phyloP scores from a whole-genome alignment of 2,329 filamentous ascomycete species.

The Aplosporella prunicola region DNA sequence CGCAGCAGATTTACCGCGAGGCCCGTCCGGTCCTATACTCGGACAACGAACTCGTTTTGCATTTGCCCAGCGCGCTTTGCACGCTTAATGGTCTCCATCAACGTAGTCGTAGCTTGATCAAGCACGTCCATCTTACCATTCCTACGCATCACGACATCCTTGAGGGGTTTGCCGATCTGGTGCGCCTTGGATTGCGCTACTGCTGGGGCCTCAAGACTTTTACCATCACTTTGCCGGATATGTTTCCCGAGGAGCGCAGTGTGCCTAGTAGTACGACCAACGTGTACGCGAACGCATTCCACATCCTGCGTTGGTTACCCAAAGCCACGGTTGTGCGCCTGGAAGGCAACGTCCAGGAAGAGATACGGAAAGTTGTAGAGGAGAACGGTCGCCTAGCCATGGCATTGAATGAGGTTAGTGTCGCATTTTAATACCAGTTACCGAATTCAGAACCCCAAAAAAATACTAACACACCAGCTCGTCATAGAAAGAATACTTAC shows the following conservation, averaged over 20 bases:
- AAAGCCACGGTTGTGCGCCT: slow-evolving; percentile 32
- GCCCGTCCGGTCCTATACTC: slow-evolving; percentile 32
- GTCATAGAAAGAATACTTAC: slow-evolving; percentile 22
- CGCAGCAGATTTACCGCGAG: slow-evolving; percentile 32
- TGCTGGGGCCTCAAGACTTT: slow-evolving; percentile 37
- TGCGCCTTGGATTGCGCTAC: slow-evolving; percentile 36
- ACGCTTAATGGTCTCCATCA: slow-evolving; percentile 34
- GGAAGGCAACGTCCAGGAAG: slow-evolving; percentile 30
- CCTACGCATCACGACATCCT: slow-evolving; percentile 38
- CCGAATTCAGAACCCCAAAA: too few species aligned
- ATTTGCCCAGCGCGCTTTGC: slow-evolving; percentile 27
- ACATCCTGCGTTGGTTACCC: slow-evolving; percentile 38
- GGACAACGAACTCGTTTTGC: slow-evolving; percentile 31
- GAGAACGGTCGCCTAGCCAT: slow-evolving; percentile 33
- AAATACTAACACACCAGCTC: too few species aligned
- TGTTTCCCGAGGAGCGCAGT: slow-evolving; percentile 21
- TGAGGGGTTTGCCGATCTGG: slow-evolving; percentile 37
- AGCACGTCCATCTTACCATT: slow-evolving; percentile 35
- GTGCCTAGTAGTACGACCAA: slow-evolving; percentile 25
- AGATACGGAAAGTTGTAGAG: slow-evolving; percentile 32
- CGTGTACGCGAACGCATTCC: slow-evolving; percentile 39
- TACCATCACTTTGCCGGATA: slow-evolving; percentile 29
- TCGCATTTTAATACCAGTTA: too few species aligned
- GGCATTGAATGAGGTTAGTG: slow-evolving; percentile 33
- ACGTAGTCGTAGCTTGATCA: slow-evolving; percentile 34